Conservation (phyloP, 768 basidiomycete genomes). For the Mycena alexandri region DNA sequence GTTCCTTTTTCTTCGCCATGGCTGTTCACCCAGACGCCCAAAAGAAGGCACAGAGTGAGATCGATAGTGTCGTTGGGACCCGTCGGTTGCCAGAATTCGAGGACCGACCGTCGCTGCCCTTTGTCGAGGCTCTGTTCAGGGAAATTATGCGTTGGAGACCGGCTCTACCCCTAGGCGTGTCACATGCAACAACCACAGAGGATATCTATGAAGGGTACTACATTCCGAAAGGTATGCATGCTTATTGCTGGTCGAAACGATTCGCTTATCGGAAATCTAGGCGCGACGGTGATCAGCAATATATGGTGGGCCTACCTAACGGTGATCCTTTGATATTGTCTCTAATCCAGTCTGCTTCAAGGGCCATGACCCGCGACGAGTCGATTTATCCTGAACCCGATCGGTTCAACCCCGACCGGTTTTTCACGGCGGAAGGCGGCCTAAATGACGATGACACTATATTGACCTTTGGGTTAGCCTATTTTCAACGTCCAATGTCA, state of each 20-base stretch:
- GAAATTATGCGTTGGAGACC: conserved; percentile 38
- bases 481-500: background rate
- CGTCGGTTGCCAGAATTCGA: conserved; percentile 7
- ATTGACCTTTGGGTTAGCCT: conserved; percentile 26
- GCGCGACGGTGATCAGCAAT: conserved; percentile 47
- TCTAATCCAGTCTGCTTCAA: background rate
- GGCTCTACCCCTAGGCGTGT: conserved; percentile 25
- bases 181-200: conserved; percentile 41
- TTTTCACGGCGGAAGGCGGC: conserved; percentile 36
- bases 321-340: background rate
- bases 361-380: conserved; percentile 46
- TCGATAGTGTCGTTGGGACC: background rate
- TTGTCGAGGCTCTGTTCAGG: conserved; percentile 32
- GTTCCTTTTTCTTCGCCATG: conserved; percentile 36
- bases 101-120: conserved; percentile 6
- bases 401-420: conserved; percentile 46
- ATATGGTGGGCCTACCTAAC: conserved; percentile 45
- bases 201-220: conserved; percentile 49
- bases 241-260: background rate
- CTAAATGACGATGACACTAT: conserved; percentile 22
- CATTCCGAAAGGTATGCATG: conserved; percentile 46
- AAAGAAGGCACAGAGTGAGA: conserved; percentile 3
- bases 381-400: conserved; percentile 45
- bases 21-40: background rate
- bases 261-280: conserved; percentile 2